phyloP scores from a whole-genome alignment of 208 protist genomes.

The Wallacemonas sp. region DNA sequence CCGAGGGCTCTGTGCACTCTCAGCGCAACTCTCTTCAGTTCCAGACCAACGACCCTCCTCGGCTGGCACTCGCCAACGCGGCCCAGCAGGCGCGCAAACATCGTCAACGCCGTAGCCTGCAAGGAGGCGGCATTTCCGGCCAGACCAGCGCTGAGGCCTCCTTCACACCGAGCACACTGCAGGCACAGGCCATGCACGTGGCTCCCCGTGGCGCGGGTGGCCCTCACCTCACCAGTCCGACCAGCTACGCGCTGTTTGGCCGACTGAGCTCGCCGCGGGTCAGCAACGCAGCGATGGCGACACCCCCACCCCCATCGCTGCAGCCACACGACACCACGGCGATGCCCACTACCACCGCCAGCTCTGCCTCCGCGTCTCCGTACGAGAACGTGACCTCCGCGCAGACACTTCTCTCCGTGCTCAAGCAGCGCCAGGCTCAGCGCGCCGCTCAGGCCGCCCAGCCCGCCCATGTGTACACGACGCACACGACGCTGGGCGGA shows the following conservation, averaged over 20 bases:
- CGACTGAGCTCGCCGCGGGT: background rate
- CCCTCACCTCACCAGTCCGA: background rate
- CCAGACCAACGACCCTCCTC: slow-evolving; percentile 6
- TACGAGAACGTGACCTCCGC: slow-evolving; percentile 14
- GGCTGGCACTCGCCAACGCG: slow-evolving; percentile 5
- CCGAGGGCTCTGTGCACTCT: background rate
- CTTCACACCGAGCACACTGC: background rate
- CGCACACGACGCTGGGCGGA: background rate
- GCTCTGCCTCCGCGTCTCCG: background rate
- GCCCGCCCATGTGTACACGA: background rate
- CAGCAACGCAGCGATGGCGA: slow-evolving; percentile 1
- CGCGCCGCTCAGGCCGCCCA: background rate
- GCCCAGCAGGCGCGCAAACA: slow-evolving; percentile 11
- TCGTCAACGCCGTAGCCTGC: background rate
- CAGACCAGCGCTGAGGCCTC: background rate
- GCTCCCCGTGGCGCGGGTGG: background rate
- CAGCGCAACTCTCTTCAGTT: slow-evolving; percentile 17
- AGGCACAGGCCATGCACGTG: background rate
- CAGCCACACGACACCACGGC: too few relatives aligned
- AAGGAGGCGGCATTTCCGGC: background rate
- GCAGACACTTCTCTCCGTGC: slow-evolving; percentile 9
- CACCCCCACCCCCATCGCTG: background rate
- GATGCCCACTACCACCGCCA: too few relatives aligned
- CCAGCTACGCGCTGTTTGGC: background rate
- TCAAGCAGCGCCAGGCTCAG: slow-evolving; percentile 5